Conservation (phyloP, 306 rosid genomes). For the Hippophae gyantsensis region DNA sequence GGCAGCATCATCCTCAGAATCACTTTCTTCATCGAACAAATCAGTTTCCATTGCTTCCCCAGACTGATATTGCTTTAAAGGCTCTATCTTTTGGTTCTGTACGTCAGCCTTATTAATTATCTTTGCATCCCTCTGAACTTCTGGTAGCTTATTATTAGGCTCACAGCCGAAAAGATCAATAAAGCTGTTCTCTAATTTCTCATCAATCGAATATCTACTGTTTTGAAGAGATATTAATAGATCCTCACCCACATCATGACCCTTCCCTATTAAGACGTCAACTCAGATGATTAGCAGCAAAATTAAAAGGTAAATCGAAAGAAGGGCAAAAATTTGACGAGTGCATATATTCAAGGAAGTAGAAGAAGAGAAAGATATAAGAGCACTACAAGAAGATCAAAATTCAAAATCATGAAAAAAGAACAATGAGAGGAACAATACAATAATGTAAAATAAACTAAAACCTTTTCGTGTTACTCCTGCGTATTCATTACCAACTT, state of each 20-base stretch:
- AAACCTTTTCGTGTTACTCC: slow-evolving; percentile 46
- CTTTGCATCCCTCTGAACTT: slow-evolving; percentile 24
- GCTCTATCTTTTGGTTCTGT: slow-evolving; percentile 18
- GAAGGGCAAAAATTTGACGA: neutral
- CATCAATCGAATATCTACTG: slow-evolving; percentile 65
- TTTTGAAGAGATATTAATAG: slow-evolving; percentile 80
- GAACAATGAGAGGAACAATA: neutral
- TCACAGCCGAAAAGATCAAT: slow-evolving; percentile 47
- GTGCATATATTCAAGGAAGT: neutral
- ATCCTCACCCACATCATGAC: slow-evolving; percentile 63
- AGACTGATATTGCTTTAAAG: slow-evolving; percentile 22
- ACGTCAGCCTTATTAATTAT: slow-evolving; percentile 26
- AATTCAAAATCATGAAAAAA: no score
- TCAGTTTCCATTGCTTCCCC: slow-evolving; percentile 24
- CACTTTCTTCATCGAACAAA: slow-evolving; percentile 26
- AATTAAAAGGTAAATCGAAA: slow-evolving; percentile 9
- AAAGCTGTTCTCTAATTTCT: slow-evolving; percentile 63
- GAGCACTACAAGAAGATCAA: neutral
- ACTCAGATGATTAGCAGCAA: slow-evolving; percentile 7
- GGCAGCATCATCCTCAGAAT: slow-evolving; percentile 28
- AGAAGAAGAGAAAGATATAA: neutral
- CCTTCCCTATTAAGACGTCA: slow-evolving; percentile 45
- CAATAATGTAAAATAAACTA: slow-evolving; percentile 8
- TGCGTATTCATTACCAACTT: slow-evolving; percentile 51
- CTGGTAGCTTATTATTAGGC: slow-evolving; percentile 25